Evolutionary conservation across 257 asterid species (phyloP), one percentile per base, ranked within the genome.

Genomic region (Nicotiana tomentosiformis): DNA sequence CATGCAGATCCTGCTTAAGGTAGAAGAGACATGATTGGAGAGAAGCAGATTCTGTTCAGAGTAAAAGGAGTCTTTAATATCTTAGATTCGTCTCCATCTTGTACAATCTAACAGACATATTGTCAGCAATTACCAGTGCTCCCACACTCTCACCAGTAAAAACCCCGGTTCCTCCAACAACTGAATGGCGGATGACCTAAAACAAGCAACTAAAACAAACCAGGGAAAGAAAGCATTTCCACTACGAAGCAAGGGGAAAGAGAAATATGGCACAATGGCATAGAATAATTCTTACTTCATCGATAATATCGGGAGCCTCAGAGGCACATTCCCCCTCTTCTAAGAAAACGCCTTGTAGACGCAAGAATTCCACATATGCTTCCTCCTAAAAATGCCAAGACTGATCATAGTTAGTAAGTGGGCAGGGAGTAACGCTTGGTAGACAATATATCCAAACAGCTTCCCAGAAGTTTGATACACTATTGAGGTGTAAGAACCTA

Each of bases 291-390:
- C 82, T 84, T 81, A 96, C 99, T 94, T 92, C 89, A 83, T 95
- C 86, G 72, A 94, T 88, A 84, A 93, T 81, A 89, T 96, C 97
- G 82, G 90, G 89, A 86, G 84, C 93, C 77, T 89, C 93, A 70
- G 88, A 89, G 11, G 89, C 77, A 51, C 89, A 86, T 87, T 89
- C 57, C 85, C 95, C 90, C 90, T 91, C 95, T 85, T 86, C 92
- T 66, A 94, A 90, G 77, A 97, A 98, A 87, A 93, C 91, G 67
- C 93, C 88, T 88, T 92, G 88, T 83, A 88, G 82, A 56, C 89
- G 87, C 61, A 96, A 93, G 89, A 90, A 93, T 84, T 94, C 98
- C 51, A 96, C 88, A 77, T 96, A 94, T 58, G 97, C 97, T 87
- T 91, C 98, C 91, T 94, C 99, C 99, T 96, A 85, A 80, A 74